These are phyloP conservation scores for Geranomyces variabilis DNA, from an alignment of 192 early-diverging fungal species.

Conservation along the genomic window DNA sequence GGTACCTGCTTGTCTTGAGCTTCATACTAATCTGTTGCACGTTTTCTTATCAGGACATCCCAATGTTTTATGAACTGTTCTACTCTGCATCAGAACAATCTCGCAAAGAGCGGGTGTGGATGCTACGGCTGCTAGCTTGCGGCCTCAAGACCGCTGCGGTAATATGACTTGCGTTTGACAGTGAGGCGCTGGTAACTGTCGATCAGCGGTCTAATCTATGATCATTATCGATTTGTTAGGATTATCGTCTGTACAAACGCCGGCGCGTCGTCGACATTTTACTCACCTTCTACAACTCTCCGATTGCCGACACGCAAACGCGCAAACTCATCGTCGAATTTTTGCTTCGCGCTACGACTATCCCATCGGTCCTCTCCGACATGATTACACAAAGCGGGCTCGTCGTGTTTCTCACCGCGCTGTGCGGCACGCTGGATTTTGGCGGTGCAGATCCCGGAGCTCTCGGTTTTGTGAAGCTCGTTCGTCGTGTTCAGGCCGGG, in stretches of 20 bases:
- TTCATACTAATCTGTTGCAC: not conserved
- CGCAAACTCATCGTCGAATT: constrained; percentile 45
- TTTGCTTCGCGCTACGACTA: constrained; percentile 54
- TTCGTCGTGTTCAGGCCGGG: constrained; percentile 7
- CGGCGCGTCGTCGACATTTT: constrained; percentile 74
- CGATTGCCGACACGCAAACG: constrained; percentile 61
- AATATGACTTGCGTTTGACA: not conserved
- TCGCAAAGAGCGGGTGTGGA: constrained; percentile 75
- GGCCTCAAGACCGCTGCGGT: constrained; percentile 61
- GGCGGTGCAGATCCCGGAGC: not conserved
- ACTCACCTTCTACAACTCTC: constrained; percentile 68
- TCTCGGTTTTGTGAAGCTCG: constrained; percentile 1
- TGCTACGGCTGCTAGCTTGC: constrained; percentile 64
- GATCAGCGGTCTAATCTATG: not conserved
- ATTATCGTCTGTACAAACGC: constrained; percentile 70
- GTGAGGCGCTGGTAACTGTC: too few species aligned
- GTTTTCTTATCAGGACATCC: constrained; percentile 62
- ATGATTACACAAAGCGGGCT: constrained; percentile 65
- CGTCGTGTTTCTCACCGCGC: constrained; percentile 53
- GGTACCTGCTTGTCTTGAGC: not conserved
- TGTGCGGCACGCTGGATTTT: constrained; percentile 25
- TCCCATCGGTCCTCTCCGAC: constrained; percentile 60
- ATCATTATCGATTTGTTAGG: constrained; percentile 38
- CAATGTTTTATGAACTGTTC: constrained; percentile 81
- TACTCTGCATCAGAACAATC: constrained; percentile 65